A percentile compares a stretch with the other conserved stretches of the same genome.
phyloP scores from a whole-genome alignment of 2,329 filamentous ascomycete genomes.

The Hysterium pulicare region DNA sequence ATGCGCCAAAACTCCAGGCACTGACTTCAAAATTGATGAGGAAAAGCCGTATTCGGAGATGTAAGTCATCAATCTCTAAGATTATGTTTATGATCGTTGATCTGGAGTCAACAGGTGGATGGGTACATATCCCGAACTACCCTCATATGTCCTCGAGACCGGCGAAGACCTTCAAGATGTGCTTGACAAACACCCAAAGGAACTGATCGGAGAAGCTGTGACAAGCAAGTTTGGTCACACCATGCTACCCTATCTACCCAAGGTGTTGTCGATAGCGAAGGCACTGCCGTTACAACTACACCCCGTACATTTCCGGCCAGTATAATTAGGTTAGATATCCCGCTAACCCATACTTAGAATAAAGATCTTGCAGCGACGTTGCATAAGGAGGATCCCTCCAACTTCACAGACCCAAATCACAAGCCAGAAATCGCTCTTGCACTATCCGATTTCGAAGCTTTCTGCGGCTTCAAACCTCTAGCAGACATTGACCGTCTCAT shows the following conservation, averaged over 20 bases:
- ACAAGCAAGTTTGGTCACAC: slow-evolving; percentile 58
- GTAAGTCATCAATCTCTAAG: slow-evolving; percentile 7
- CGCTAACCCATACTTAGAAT: slow-evolving; percentile 39
- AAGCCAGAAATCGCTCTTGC: slow-evolving; percentile 78
- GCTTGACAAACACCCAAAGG: slow-evolving; percentile 58
- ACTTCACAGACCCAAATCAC: slow-evolving; percentile 71
- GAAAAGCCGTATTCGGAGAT: slow-evolving; percentile 14
- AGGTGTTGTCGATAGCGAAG: slow-evolving; percentile 73
- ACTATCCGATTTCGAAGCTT: slow-evolving; percentile 68
- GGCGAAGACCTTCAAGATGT: slow-evolving; percentile 64
- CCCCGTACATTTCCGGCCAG: slow-evolving; percentile 40
- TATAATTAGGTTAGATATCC: not conserved
- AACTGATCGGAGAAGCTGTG: slow-evolving; percentile 61
- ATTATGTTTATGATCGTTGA: not conserved
- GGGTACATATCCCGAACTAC: slow-evolving; percentile 70
- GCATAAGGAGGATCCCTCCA: slow-evolving; percentile 60
- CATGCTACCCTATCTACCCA: slow-evolving; percentile 70
- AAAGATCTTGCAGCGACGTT: slow-evolving; percentile 63
- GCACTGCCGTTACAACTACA: slow-evolving; percentile 73
- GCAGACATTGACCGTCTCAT: slow-evolving; percentile 58
- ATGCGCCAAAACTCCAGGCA: slow-evolving; percentile 62
- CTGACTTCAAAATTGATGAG: slow-evolving; percentile 58
- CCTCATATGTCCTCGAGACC: slow-evolving; percentile 60
- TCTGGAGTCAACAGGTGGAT: slow-evolving; percentile 58
- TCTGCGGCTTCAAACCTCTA: slow-evolving; percentile 70